Base-by-base conservation (phyloP, 1,139 yeast species). In the Taiozyma sp. region DNA sequence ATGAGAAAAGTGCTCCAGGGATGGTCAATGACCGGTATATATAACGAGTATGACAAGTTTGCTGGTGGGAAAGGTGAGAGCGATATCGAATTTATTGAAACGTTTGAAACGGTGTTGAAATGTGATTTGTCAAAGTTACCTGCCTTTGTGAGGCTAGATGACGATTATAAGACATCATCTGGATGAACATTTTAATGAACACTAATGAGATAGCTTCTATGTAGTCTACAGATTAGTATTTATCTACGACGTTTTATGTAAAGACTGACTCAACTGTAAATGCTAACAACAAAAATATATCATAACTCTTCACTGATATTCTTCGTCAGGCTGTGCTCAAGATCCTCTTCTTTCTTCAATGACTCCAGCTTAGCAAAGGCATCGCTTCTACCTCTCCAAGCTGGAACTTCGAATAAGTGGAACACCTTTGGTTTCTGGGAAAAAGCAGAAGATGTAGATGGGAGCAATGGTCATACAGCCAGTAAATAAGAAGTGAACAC, bases 1-100 rank as follows among this genome's bases (percentile, higher is more conserved):
- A 83, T 91, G 79, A 72, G 99, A 47, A 88, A 88, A 63, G 67
- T 86, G 53, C 72, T 90, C 43, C 97, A 90, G 67, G 95, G 96
- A 2, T 91, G 99, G 99, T 82, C 95, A 54, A 74, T 88, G 62
- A 85, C 96, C 49, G 96, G 97, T 1, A 86, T 89, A 5, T 93
- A 89, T 67, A 97, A 90, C 65, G 99, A 93, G 65, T 93, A 93
- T 67, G 90, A 87, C 54, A 83, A 88, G 66, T 93, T 89, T 68
- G 95, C 97, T 5, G 84, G 88, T 62, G 97, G 97, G 4, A 93
- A 91, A 68, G 91, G 93, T 16, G 97, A 89, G 60, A 86, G 85
- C 51, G 98, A 91, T 69, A 76, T 91, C 63, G 96, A 89, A 66
- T 72, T 65, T 50, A 69, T 72, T 44, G 66, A 64, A 48, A 56